phyloP scores from a whole-genome alignment of 176 grass and related monocot species.

The Oryza australiensis region DNA sequence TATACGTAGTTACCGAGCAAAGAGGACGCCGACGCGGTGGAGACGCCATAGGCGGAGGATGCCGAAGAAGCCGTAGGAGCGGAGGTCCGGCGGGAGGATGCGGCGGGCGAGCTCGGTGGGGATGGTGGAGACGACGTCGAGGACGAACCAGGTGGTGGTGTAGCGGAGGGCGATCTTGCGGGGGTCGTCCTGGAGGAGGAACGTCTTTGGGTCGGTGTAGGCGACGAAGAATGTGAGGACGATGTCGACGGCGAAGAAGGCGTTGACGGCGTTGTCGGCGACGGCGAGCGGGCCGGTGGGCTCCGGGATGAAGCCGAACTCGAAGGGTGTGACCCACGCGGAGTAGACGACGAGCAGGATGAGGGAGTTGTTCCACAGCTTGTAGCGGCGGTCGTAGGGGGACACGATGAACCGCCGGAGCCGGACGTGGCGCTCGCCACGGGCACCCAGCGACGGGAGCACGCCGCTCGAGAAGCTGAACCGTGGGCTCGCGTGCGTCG shows the following conservation, averaged over 20 bases:
- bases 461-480: constrained; percentile 16
- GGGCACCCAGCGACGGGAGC: constrained; percentile 61
- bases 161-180: constrained; percentile 54
- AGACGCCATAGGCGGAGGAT: constrained; percentile 51
- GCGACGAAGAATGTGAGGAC: constrained; percentile 82
- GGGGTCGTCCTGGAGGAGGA: constrained; percentile 63
- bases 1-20: not conserved
- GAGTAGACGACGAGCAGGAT: constrained; percentile 58
- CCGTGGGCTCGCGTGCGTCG: not conserved
- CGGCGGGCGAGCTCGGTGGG: constrained; percentile 21
- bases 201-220: constrained; percentile 40
- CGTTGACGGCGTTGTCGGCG: constrained; percentile 60
- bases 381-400: constrained; percentile 63
- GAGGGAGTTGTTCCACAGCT: constrained; percentile 30
- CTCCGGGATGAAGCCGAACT: constrained; percentile 61
- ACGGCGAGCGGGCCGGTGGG: constrained; percentile 37
- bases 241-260: constrained; percentile 73
- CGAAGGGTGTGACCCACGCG: constrained; percentile 76
- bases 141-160: constrained; percentile 31
- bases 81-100: not conserved
- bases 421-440: constrained; percentile 17
- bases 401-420: constrained; percentile 59
- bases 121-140: constrained; percentile 49
- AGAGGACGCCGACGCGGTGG: constrained; percentile 37
- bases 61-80: constrained; percentile 41